Evolutionary conservation across 1,284 basidiomycete species (phyloP), one percentile per base, ranked within the genome.

Genomic region (Microbotryum silenes-acaulis): DNA sequence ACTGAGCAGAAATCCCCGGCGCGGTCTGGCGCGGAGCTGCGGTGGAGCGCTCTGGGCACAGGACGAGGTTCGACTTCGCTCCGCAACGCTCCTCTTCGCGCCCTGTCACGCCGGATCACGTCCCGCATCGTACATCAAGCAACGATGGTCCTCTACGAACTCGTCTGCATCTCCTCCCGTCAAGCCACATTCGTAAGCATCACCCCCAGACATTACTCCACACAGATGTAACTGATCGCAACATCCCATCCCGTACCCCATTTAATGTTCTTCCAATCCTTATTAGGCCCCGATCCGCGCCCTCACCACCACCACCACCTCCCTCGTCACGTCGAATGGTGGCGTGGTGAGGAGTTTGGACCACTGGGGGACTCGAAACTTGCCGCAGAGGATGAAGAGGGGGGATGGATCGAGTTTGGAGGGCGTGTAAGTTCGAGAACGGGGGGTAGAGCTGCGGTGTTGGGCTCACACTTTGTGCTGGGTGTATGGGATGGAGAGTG

Each of bases 281-380:
- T 23, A 23, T 23, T 62, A 70, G 62, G 55, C 70, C 8, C 70
- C 71, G 10, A 52, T 71, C 18, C 58, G 68, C 25, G 37, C 63
- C 20, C 60, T 72, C 21, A 60, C 68, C 8, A 65, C 66, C 4
- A 62, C 67, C 9, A 57, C 64, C 8, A 51, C 64, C n/a, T 57
- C 53, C 3, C 62, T 72, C 25, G 56, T 72, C 33, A 50, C 61
- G 25, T 48, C 60, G 12, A 66, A 68, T 49, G 67, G 69, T 46
- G 71, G 71, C n/a, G 68, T 70, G 33, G 69, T 72, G 2, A 61
- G 71, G 14, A 58, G 56, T 12, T 45, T 72, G 46, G 68, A 72
- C 51, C 66, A 69, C 60, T 65, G 67, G 62, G 70, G 70, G 6
- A 65, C 60, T 31, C 55, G 69, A 9, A 66, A 66, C 54, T 54